Conservation (phyloP, 306 rosid species). For the Casuarina cunninghamiana region DNA sequence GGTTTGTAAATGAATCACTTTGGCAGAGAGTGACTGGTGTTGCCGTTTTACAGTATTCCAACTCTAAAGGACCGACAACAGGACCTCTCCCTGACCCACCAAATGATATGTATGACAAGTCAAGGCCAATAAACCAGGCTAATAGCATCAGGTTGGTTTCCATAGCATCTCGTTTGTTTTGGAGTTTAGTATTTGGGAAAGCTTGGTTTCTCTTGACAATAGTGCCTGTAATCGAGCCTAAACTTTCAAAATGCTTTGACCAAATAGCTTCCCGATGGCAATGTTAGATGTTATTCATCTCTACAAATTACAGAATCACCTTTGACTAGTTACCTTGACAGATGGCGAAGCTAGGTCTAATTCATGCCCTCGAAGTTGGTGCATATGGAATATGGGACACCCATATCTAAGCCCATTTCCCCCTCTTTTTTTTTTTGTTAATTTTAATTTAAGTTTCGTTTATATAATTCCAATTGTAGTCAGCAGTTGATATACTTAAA, state of each 20-base stretch:
- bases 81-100: constrained; percentile 91
- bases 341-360: too few species aligned
- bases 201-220: constrained; percentile 7
- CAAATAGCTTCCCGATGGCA: background rate
- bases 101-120: constrained; percentile 58
- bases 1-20: constrained; percentile 83
- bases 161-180: constrained; percentile 8
- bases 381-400: too few species aligned
- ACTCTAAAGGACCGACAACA: constrained; percentile 71
- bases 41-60: constrained; percentile 72
- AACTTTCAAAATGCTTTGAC: background rate
- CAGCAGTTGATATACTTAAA: too few species aligned
- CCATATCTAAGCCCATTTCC: too few species aligned
- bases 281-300: background rate
- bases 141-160: constrained; percentile 67
- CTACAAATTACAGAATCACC: background rate
- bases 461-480: background rate
- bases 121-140: constrained; percentile 76
- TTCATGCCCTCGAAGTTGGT: background rate
- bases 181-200: background rate
- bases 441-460: background rate
- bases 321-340: too few species aligned
- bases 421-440: too few species aligned
- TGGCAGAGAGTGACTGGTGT: constrained; percentile 92
- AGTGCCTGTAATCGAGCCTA: background rate